Conservation (phyloP, 2,329 filamentous ascomycete species). For the Paraphaeosphaeria sporulosa region DNA sequence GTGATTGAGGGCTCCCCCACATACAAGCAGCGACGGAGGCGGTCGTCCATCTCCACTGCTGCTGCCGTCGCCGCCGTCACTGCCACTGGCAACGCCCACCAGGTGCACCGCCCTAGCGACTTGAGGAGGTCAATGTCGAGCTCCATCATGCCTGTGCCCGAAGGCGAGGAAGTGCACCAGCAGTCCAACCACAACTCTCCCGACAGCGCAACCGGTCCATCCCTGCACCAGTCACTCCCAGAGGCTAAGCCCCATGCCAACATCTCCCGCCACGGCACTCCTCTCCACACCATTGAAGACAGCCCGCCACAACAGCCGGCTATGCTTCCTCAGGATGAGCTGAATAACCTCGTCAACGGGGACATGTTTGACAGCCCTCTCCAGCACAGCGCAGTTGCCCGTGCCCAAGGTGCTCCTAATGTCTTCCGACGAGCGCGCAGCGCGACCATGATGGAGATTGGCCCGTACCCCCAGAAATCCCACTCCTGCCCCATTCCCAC, state of each 20-base stretch:
- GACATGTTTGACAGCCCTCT: constrained; percentile 53
- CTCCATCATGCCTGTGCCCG: constrained; percentile 81
- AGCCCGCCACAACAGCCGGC: constrained; percentile 78
- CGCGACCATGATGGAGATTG: constrained; percentile 94
- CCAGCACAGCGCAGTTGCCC: constrained; percentile 66
- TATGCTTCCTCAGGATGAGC: constrained; percentile 74
- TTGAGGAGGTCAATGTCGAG: constrained; percentile 88
- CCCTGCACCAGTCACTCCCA: constrained; percentile 66
- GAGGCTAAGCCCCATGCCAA: constrained; percentile 79
- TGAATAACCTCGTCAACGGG: constrained; percentile 55
- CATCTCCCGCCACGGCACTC: constrained; percentile 90
- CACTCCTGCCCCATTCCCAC: constrained; percentile 99
- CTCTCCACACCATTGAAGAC: constrained; percentile 82
- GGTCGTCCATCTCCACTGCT: constrained; percentile 88
- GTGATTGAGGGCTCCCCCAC: constrained; percentile 98
- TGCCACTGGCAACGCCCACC: constrained; percentile 61
- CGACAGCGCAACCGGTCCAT: constrained; percentile 70
- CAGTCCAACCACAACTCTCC: constrained; percentile 76
- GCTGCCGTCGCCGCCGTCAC: constrained; percentile 77
- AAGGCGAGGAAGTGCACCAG: constrained; percentile 70
- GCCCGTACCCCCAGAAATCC: constrained; percentile 95
- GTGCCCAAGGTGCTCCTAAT: constrained; percentile 68
- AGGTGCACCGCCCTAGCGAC: constrained; percentile 83
- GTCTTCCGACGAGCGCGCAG: constrained; percentile 90
- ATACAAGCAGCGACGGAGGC: constrained; percentile 94